Evolutionary conservation across 2,329 filamentous ascomycete species (phyloP), one percentile per base, ranked within the genome.

Genomic region (Nothomitra cinnamomea): DNA sequence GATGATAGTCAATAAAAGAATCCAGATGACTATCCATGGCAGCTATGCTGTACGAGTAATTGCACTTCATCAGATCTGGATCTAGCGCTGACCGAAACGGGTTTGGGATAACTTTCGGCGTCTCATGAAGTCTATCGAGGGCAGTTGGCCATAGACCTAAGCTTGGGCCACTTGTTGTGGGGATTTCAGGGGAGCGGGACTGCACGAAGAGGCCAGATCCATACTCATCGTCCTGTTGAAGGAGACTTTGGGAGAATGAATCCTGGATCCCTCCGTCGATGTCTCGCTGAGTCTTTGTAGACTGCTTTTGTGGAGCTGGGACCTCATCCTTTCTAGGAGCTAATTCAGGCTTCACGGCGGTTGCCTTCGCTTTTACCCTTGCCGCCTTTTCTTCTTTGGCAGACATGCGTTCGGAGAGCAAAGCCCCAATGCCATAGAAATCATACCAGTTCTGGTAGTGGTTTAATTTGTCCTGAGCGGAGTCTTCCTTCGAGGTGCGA

Each of bases 361-460:
- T 35, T 7, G 50, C 21, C 22, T 41, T 43, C 22, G 22, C 41
- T 22, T 47, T 47, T 17, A 24, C 35, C 21, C 24, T 54, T 60
- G 70, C 66, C 60, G 78, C 78, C 64, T 81, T 87, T 62, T 76
- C 73, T 61, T 88, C 82, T 65, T 92, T 94, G 55, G 81, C 75
- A 51, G 74, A 77, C 73, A 94, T 80, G 22, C 90, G 78, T 56
- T 90, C 83, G 2, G 85, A 80, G 60, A 95, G 78, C 55, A 94
- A 70, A 50, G 73, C 72, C 57, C 85, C 80, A 54, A 95, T 78
- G 32, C 77, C 76, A 67, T 88, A 78, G 25, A 74, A 70, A 15
- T 75, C 72, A 63, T 89, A 94, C 90, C 90, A 95, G 36, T 71
- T 69, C 54, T 94, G 80, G 63, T 87, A 95, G 45, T 74, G 69